Base-by-base conservation (phyloP, 2,329 filamentous ascomycete genomes). In the Didymella sp. region DNA sequence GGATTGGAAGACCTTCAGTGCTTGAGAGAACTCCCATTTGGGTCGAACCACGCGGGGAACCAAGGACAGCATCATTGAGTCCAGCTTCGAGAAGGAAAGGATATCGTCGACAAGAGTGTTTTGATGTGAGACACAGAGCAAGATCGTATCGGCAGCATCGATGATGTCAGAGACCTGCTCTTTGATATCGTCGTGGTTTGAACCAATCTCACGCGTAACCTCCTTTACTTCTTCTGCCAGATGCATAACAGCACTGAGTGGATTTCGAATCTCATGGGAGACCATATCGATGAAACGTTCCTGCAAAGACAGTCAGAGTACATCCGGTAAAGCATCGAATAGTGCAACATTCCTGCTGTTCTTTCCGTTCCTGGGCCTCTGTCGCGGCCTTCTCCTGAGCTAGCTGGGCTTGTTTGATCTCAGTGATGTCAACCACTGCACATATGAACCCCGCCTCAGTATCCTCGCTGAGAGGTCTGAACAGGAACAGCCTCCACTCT, bases 211-310 rank as follows among this genome's bases (percentile, higher is more conserved):
- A 31, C 64, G 63, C 1, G 70, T 67, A 9, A 74, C 58, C 8
- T 75, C 72, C 30, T 73, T 74, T 8, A 80, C 77, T 51, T 80
- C 77, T 59, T 80, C 78, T 0, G 77, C 75, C 24, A 78, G 71
- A 58, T 80, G 78, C 15, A 80, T 55, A 1, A 81, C 75, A 8
- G 72, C 74, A 35, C 71, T 73, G 2, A 77, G 65, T 0, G 74
- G 74, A 44, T 77, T 77, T 7, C 74, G 66, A 27, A 76, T 76
- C 44, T 80, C 77, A 37, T 79, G 76, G 6, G 68, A 73, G 6
- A 79, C 77, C 77, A 79, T 79, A 55, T 80, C 78, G 24, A 80
- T 80, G 59, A 81, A 81, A 0, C 77, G 62, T 60, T 80, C 78
- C 51, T 80, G 79, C 50, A n/a, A n/a, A n/a, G n/a, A n/a, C n/a